Evolutionary conservation across 2,329 filamentous ascomycete species (phyloP), one percentile per base, ranked within the genome.

Genomic region (Nothopassalora personata): DNA sequence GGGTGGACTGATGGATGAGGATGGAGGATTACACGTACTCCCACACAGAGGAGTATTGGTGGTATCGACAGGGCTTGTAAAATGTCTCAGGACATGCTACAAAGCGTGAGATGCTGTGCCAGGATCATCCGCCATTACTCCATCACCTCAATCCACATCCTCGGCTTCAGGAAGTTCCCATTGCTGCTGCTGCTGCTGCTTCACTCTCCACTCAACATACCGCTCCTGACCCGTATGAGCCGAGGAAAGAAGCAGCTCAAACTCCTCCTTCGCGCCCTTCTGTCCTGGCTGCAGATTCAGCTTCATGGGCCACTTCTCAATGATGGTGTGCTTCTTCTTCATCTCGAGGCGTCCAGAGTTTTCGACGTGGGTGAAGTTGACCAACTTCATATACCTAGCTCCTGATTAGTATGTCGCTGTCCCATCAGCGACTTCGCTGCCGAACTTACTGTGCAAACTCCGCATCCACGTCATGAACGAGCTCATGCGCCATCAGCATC

Each of bases 181-280:
- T 23, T 23, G 23, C 23, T 23, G 23, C 33, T 23, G 23, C 23
- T 23, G 23, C 33, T 34, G 11, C 33, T 39, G 36, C 36, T 39
- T 39, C 5, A 39, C 36, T 53, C 57, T 59, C 64, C 64, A 66
- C 57, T 66, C 63, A 6, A 66, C 54, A 36, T 65, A 66, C 9
- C 64, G 54, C 54, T 66, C 63, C 3, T 28, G 43, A 19, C 62
- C 64, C 9, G 9, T 53, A n/a, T 60, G 49, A 4, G 39, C 31
- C 5, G 60, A 58, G 9, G 57, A 34, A 7, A 57, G 30, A n/a
- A 64, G 49, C 23, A 47, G 1, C 3, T 62, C 48, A 48, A 66
- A 65, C 43, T 63, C 63, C n/a, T 60, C 57, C 36, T 62, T 48
- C 9, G 59, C 59, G 7, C 59, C 61, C 5, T 48, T 18, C 34